A percentile compares a stretch with the other conserved stretches of the same genome.
These are phyloP conservation scores for Aspergillus incahuasiensis DNA, from an alignment of 495 filamentous ascomycete species.

Conservation along the genomic window DNA sequence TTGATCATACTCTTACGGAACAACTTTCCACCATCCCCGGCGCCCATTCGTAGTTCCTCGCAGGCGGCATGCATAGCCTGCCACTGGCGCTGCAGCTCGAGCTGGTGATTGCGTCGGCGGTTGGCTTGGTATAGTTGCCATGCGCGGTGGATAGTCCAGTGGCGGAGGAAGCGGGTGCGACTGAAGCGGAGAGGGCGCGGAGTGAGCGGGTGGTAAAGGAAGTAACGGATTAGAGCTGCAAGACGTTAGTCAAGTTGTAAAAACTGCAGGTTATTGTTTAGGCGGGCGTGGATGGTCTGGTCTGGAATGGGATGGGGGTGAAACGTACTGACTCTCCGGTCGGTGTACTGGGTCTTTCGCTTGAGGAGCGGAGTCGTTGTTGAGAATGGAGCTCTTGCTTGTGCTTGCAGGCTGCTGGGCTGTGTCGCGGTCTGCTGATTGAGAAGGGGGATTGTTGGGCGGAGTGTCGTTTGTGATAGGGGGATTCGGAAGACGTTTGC, in stretches of 20 bases:
- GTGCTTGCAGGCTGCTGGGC: conserved; percentile 26
- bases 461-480: conserved; percentile 27
- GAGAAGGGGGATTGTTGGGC: conserved; percentile 23
- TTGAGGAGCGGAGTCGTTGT: conserved; percentile 37
- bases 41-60: conserved; percentile 71
- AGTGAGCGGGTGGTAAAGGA: conserved; percentile 58
- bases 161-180: conserved; percentile 81
- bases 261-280: neutral
- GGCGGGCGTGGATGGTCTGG: neutral
- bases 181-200: conserved; percentile 81
- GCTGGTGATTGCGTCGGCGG: conserved; percentile 54
- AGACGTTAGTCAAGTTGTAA: neutral
- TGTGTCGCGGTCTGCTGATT: conserved; percentile 1
- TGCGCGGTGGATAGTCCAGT: conserved; percentile 99
- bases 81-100: conserved; percentile 67
- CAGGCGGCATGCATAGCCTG: conserved; percentile 74
- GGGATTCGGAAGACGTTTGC: conserved; percentile 44
- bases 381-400: conserved; percentile 31
- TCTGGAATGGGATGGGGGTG: neutral
- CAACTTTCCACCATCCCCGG: conserved; percentile 70
- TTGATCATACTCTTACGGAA: conserved; percentile 84
- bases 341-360: conserved; percentile 31
- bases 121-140: conserved; percentile 71
- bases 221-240: conserved; percentile 57
- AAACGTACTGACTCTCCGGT: conserved; percentile 45